Evolutionary conservation across 306 rosid species (phyloP).

Genomic region (Cercis canadensis): DNA sequence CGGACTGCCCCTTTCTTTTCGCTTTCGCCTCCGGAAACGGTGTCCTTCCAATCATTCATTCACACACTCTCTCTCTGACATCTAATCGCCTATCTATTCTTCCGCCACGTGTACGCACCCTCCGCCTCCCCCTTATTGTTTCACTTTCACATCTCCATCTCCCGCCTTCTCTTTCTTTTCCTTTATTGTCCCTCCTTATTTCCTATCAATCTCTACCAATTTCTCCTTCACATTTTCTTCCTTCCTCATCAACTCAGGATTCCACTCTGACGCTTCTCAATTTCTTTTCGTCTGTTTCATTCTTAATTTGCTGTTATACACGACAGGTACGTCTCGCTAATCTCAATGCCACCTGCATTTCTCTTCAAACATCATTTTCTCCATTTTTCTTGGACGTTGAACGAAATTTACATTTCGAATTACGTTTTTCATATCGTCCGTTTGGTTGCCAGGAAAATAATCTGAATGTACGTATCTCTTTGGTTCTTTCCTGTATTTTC

Average conservation of each 20-base stretch:
- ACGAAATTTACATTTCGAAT: too few species aligned
- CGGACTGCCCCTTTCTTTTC: too few species aligned
- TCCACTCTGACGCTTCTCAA: too few species aligned
- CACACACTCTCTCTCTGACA: conserved; percentile 10
- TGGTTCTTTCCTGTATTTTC: not conserved
- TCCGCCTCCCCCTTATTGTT: not conserved
- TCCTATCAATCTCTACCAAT: not conserved
- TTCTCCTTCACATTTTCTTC: not conserved
- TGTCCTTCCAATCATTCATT: conserved; percentile 26
- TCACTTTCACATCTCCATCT: too few species aligned
- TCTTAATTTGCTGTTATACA: too few species aligned
- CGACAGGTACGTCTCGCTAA: not conserved
- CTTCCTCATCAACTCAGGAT: not conserved
- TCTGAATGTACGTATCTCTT: not conserved
- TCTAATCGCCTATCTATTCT: not conserved
- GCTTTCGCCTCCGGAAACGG: conserved; percentile 37
- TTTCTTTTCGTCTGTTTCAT: too few species aligned
- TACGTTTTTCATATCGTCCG: not conserved
- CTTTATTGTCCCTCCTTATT: not conserved
- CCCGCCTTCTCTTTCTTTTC: not conserved
- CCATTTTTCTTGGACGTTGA: not conserved
- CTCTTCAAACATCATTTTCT: not conserved
- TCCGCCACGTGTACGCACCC: conserved; percentile 25
- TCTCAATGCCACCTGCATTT: not conserved
- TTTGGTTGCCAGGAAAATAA: not conserved